Percentiles rank a stretch among this genome's conserved stretches.
These are phyloP conservation scores for Cytospora leucostoma DNA, from an alignment of 2,329 filamentous ascomycete species.

Conservation along the genomic window DNA sequence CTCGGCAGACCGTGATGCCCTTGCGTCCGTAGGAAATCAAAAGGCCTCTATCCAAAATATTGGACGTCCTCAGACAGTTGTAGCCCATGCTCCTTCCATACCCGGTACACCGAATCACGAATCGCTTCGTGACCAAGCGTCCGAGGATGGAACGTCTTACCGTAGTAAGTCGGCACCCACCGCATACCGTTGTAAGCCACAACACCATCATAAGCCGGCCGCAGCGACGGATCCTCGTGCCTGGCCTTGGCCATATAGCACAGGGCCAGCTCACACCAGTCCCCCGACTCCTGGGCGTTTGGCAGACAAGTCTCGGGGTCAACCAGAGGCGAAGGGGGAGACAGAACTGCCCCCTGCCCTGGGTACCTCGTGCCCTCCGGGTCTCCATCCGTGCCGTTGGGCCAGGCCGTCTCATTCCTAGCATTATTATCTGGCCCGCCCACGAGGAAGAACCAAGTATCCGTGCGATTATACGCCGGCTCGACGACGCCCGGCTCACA, in stretches of 20 bases:
- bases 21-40: not conserved
- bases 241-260: conserved; percentile 48
- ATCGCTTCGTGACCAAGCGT: conserved; percentile 43
- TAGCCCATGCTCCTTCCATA: conserved; percentile 33
- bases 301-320: conserved; percentile 42
- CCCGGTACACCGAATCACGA: conserved; percentile 38
- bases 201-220: conserved; percentile 33
- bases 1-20: not conserved
- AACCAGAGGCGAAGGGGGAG: conserved; percentile 38
- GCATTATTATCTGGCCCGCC: conserved; percentile 48
- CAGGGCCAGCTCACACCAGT: conserved; percentile 46
- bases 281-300: conserved; percentile 39
- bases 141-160: conserved; percentile 49
- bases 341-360: conserved; percentile 29
- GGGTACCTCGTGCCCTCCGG: conserved; percentile 7
- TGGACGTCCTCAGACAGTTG: conserved; percentile 14
- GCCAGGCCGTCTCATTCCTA: conserved; percentile 30
- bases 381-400: conserved; percentile 24
- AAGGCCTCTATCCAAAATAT: not conserved
- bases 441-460: conserved; percentile 53
- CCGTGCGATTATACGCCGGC: conserved; percentile 45
- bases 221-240: conserved; percentile 39
- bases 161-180: conserved; percentile 50
- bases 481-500: conserved; percentile 39
- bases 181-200: conserved; percentile 43